Evolutionary conservation across 1,284 basidiomycete species (phyloP).

Genomic region (Hypsizygus ulmarius): DNA sequence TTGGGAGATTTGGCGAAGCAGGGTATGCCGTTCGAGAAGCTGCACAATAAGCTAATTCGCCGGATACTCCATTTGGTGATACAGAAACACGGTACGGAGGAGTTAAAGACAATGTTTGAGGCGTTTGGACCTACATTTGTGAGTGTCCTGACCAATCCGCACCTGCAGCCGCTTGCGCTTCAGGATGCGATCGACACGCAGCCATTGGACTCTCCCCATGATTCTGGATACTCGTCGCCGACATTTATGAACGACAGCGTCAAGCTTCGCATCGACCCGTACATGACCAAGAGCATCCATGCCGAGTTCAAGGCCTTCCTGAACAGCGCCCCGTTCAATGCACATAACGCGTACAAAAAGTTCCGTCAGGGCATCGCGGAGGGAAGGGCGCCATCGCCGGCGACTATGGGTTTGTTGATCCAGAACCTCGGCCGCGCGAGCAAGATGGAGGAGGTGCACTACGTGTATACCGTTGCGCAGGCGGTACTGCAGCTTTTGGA

Average conservation of each 20-base stretch:
- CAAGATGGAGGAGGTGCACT: slow-evolving; percentile 59
- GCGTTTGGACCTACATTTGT: slow-evolving; percentile 31
- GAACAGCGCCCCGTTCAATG: slow-evolving; percentile 10
- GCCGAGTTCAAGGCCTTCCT: slow-evolving; percentile 9
- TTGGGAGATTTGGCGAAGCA: slow-evolving; percentile 32
- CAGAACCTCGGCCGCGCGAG: slow-evolving; percentile 63
- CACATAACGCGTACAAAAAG: slow-evolving; percentile 26
- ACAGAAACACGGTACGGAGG: slow-evolving; percentile 23
- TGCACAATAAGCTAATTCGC: slow-evolving; percentile 23
- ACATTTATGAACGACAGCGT: background rate
- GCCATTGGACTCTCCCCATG: background rate
- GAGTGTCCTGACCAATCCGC: slow-evolving; percentile 13
- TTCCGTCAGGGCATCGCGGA: slow-evolving; percentile 29
- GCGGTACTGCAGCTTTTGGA: slow-evolving; percentile 46
- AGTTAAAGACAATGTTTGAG: slow-evolving; percentile 23
- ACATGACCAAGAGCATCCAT: slow-evolving; percentile 5
- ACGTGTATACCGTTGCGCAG: slow-evolving; percentile 74
- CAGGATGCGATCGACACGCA: no score
- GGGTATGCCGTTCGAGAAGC: slow-evolving; percentile 22
- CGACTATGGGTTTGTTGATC: slow-evolving; percentile 62
- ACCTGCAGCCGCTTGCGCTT: background rate
- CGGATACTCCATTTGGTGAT: slow-evolving; percentile 26
- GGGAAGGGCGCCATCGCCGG: slow-evolving; percentile 51
- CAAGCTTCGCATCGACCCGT: slow-evolving; percentile 12
- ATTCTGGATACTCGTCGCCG: background rate